Percentiles rank a stretch among this genome's conserved stretches.
Conservation (phyloP, 2,329 filamentous ascomycete species). For the Parastagonospora avenae region DNA sequence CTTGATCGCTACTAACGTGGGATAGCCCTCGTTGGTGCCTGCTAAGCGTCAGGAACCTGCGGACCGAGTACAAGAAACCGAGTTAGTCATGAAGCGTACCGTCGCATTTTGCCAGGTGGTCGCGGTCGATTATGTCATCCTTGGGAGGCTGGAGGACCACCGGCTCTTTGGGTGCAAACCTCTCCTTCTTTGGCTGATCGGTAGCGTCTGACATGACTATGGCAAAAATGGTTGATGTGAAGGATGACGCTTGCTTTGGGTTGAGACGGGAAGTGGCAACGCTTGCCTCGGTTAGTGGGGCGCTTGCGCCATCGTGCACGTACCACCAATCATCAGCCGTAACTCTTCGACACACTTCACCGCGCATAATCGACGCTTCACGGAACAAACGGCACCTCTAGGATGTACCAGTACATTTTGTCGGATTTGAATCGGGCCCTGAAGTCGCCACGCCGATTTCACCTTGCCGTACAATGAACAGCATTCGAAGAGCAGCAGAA, state of each 20-base stretch:
- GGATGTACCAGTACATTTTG: no score
- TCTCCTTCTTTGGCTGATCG: conserved; percentile 50
- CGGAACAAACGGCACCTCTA: no score
- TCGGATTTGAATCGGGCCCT: no score
- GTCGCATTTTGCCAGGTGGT: conserved; percentile 79
- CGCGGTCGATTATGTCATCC: conserved; percentile 79
- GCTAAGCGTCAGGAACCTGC: neutral
- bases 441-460: no score
- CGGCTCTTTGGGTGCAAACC: conserved; percentile 78
- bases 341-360: neutral
- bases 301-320: conserved; percentile 14
- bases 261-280: conserved; percentile 4
- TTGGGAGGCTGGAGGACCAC: conserved; percentile 83
- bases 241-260: conserved; percentile 1
- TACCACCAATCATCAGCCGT: conserved; percentile 3
- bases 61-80: no score
- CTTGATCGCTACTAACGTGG: conserved; percentile 66
- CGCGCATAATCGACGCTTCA: neutral
- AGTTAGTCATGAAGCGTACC: conserved; percentile 60
- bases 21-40: conserved; percentile 68
- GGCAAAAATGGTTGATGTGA: conserved; percentile 5
- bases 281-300: conserved; percentile 26
- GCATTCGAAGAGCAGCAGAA: no score
- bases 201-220: conserved; percentile 38
- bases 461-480: no score